These are phyloP conservation scores for Melastoma candidum DNA, from an alignment of 441 rosid species.

Conservation along the genomic window DNA sequence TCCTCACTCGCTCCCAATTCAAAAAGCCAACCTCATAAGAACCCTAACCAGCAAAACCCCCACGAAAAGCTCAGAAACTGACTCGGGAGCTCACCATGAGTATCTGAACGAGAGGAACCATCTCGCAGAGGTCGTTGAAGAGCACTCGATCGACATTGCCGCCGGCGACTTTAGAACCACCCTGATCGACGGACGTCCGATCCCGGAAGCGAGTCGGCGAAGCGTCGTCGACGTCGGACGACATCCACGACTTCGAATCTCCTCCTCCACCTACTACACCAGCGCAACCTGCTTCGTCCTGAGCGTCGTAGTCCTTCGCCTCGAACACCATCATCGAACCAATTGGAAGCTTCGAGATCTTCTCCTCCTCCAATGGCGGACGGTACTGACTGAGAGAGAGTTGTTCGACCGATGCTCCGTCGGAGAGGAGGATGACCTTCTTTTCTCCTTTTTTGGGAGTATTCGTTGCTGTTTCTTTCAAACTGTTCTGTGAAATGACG, in stretches of 20 bases:
- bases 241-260: constrained; percentile 59
- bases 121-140: constrained; percentile 75
- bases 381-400: too few relatives aligned
- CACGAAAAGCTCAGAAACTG: constrained; percentile 1
- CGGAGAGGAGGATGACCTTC: too few relatives aligned
- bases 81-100: constrained; percentile 45
- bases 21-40: neutral
- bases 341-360: too few relatives aligned
- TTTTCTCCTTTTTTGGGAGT: too few relatives aligned
- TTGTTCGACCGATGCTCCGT: too few relatives aligned
- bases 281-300: constrained; percentile 38
- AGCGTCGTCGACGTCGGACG: constrained; percentile 33
- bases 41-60: neutral
- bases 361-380: too few relatives aligned
- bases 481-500: too few relatives aligned
- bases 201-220: constrained; percentile 25
- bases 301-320: constrained; percentile 44
- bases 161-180: constrained; percentile 19
- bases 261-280: constrained; percentile 12
- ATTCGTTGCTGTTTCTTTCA: too few relatives aligned
- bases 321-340: constrained; percentile 36
- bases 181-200: constrained; percentile 13
- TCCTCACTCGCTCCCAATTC: neutral
- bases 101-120: constrained; percentile 82
- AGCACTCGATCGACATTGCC: constrained; percentile 65